Percentiles rank a stretch among this genome's conserved stretches.
Evolutionary conservation across 495 filamentous ascomycete species (phyloP).

Genomic region (Tuber calosporum): DNA sequence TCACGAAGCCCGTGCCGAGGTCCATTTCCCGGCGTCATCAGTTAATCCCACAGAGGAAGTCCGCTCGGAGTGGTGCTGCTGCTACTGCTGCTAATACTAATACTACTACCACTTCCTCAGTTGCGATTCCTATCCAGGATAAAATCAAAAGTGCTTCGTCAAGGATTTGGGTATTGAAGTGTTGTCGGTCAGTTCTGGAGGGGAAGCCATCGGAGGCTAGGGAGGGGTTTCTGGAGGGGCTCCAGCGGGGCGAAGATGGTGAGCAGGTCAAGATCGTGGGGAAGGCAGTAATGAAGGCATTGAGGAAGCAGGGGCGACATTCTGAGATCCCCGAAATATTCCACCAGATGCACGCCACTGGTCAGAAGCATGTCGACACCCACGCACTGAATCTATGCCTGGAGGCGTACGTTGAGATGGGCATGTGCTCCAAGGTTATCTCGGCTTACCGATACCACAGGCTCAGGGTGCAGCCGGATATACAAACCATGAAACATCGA

Average conservation of each 20-base stretch:
- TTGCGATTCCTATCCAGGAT: neutral
- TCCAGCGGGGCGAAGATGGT: constrained; percentile 5
- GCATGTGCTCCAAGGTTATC: constrained; percentile 24
- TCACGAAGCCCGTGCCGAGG: neutral
- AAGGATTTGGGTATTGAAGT: constrained; percentile 15
- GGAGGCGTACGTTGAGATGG: constrained; percentile 33
- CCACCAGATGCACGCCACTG: constrained; percentile 7
- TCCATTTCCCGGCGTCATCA: neutral
- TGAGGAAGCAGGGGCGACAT: constrained; percentile 23
- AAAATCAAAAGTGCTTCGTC: neutral
- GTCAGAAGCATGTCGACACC: constrained; percentile 21
- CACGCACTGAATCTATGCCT: constrained; percentile 29
- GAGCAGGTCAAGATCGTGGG: constrained; percentile 18
- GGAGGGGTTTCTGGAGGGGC: constrained; percentile 28
- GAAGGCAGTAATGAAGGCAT: constrained; percentile 28
- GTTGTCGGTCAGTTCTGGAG: constrained; percentile 14
- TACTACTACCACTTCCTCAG: neutral
- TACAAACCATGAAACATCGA: constrained; percentile 25
- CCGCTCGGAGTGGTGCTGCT: neutral
- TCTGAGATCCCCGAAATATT: constrained; percentile 30
- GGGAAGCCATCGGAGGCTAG: constrained; percentile 16
- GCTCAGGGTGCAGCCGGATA: constrained; percentile 21
- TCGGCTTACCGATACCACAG: constrained; percentile 23
- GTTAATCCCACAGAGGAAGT: neutral
- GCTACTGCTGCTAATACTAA: neutral